A percentile compares a stretch with the other conserved stretches of the same genome.
phyloP scores from a whole-genome alignment of 495 filamentous ascomycete genomes.

The Penicillium nucicola region DNA sequence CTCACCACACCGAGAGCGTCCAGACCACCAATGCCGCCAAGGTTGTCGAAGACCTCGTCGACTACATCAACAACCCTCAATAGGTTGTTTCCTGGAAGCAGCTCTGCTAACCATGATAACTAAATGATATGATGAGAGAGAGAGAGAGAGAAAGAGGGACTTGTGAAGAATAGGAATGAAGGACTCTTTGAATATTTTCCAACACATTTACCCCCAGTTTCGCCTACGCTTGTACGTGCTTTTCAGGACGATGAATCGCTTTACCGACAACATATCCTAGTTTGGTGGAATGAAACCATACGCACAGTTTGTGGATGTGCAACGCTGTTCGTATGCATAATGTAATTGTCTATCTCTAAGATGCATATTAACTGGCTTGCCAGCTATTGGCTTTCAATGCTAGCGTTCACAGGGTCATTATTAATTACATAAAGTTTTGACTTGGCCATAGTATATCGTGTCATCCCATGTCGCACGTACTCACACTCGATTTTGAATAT shows the following conservation, averaged over 20 bases:
- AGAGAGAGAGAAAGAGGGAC: conserved; percentile 2
- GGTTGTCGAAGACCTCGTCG: conserved; percentile 40
- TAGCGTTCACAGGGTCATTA: conserved; percentile 19
- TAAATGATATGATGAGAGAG: conserved; percentile 16
- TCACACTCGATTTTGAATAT: background rate
- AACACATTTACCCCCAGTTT: too few species aligned
- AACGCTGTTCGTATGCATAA: background rate
- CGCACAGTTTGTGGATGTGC: background rate
- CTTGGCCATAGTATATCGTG: conserved; percentile 7
- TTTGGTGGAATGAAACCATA: background rate
- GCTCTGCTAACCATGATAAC: conserved; percentile 2
- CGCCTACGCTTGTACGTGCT: background rate
- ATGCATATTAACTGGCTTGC: conserved; percentile 8
- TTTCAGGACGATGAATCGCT: background rate
- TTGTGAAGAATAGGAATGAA: conserved; percentile 29
- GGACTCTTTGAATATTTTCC: conserved; percentile 15
- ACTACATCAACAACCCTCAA: conserved; percentile 41
- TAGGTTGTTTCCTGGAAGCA: conserved; percentile 13
- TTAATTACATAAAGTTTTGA: conserved; percentile 18
- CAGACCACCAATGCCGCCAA: conserved; percentile 49
- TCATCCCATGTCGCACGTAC: conserved; percentile 5
- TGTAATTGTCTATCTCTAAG: conserved; percentile 15
- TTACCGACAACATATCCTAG: background rate
- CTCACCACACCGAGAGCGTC: conserved; percentile 71
- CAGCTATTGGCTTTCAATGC: background rate